Percentiles rank a stretch among this genome's conserved stretches.
Conservation (phyloP, 495 filamentous ascomycete species). For the Cercophora sp. region DNA sequence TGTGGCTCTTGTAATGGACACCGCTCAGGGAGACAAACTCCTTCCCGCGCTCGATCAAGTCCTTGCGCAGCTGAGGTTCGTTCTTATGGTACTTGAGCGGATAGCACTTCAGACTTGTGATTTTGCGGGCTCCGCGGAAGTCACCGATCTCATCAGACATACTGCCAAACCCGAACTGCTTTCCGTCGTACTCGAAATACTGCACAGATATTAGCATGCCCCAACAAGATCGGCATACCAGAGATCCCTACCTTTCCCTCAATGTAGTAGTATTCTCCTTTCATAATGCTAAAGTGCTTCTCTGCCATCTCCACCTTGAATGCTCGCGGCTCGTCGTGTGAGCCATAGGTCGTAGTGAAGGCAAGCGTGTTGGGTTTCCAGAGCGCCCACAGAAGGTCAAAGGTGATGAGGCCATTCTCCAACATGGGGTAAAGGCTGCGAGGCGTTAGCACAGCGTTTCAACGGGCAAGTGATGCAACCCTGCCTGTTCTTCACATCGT, state of each 20-base stretch:
- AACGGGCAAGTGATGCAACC: neutral
- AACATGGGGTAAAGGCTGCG: slow-evolving; percentile 73
- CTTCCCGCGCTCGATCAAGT: slow-evolving; percentile 79
- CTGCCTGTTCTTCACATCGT: slow-evolving; percentile 62
- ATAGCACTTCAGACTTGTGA: slow-evolving; percentile 72
- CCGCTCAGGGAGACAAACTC: slow-evolving; percentile 76
- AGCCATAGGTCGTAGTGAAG: slow-evolving; percentile 77
- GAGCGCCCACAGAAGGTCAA: slow-evolving; percentile 84
- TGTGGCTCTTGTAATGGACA: slow-evolving; percentile 81
- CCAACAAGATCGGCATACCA: slow-evolving; percentile 2
- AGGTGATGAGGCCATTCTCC: slow-evolving; percentile 81
- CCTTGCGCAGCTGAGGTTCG: slow-evolving; percentile 55
- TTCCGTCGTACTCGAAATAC: slow-evolving; percentile 77
- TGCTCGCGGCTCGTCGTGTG: slow-evolving; percentile 75
- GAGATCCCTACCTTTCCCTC: slow-evolving; percentile 62
- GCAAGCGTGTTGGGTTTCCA: slow-evolving; percentile 88
- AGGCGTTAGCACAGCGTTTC: neutral
- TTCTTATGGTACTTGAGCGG: slow-evolving; percentile 82
- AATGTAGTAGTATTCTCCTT: slow-evolving; percentile 74
- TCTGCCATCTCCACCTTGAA: slow-evolving; percentile 83
- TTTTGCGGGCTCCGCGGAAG: slow-evolving; percentile 83
- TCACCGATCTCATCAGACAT: slow-evolving; percentile 69
- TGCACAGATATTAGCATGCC: slow-evolving; percentile 12
- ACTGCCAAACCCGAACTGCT: slow-evolving; percentile 50
- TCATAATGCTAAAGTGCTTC: slow-evolving; percentile 67